Base-by-base conservation (phyloP, 2,329 filamentous ascomycete species). In the Leptodontidium sp. region DNA sequence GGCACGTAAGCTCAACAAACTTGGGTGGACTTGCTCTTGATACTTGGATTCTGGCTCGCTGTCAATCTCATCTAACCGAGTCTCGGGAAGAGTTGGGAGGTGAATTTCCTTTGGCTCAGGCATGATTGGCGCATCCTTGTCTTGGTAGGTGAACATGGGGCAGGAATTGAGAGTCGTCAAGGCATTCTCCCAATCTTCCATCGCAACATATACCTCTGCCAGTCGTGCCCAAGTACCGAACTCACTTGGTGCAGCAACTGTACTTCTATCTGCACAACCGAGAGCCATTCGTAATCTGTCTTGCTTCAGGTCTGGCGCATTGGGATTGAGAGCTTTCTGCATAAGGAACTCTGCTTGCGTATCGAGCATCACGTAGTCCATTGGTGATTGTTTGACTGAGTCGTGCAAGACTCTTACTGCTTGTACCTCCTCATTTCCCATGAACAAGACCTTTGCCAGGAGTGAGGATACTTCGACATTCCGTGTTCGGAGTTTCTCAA, bases 71-170 rank as follows among this genome's bases (percentile, higher is more conserved):
- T 99, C 96, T 65, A 98, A 88, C 68, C 94, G 89, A 21, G 93
- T 97, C 80, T 98, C 96, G 0, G 92, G 87, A 64, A 98, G 86
- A 17, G 95, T 92, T 0, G 96, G 96, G 15, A 99, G 87, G 74
- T 92, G 89, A 52, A 98, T 92, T 66, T 94, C 92, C 75, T 92
- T 91, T 0, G 96, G 94, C 77, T 97, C 94, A 1, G 96, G 96
- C 91, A 98, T 95, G 69, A 96, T 83, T 3, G 96, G 96, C 6
- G 94, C 91, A 79, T 99, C 96, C 80, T 98, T 98, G 81, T 99
- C 96, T 81, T 98, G 96, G 80, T 99, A 98, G 7, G 96, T 99
- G 80, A 99, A 99, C 96, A 99, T 99, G 9, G 96, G 96, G 80
- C 96, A 99, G 21, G 96, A 99, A 82, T 99, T 99, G 64, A 99